Conservation (phyloP, 129 eudicot species). For the Ambrosia trifida region DNA sequence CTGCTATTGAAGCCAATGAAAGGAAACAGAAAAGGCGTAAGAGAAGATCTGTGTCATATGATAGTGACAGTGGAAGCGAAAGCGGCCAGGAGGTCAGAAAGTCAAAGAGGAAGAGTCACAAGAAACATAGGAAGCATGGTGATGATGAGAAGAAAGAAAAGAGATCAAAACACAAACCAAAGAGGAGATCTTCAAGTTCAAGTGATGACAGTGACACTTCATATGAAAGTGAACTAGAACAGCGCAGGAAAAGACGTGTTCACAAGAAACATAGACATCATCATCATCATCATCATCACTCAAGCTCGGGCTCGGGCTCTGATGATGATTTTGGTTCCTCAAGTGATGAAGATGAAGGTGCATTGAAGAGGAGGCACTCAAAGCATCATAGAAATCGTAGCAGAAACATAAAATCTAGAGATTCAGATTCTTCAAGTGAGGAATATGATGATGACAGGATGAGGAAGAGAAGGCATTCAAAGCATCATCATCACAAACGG, state of each 20-base stretch:
- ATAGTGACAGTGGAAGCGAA: conserved; percentile 46
- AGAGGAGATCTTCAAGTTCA: conserved; percentile 49
- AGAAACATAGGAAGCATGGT: conserved; percentile 58
- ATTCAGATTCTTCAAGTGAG: conserved; percentile 47
- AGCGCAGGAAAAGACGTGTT: conserved; percentile 40
- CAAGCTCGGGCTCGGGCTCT: conserved; percentile 35
- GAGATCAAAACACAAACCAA: conserved; percentile 59
- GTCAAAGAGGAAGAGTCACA: conserved; percentile 56
- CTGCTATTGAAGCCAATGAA: conserved; percentile 85
- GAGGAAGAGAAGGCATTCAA: conserved; percentile 39
- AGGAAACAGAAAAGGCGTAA: conserved; percentile 65
- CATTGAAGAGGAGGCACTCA: conserved; percentile 29
- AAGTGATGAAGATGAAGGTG: conserved; percentile 40
- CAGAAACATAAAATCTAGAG: conserved; percentile 30
- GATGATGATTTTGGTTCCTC: conserved; percentile 32
- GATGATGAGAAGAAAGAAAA: conserved; percentile 56
- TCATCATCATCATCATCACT: conserved; percentile 4
- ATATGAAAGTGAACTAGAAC: conserved; percentile 41
- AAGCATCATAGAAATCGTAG: conserved; percentile 46
- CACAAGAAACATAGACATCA: conserved; percentile 56
- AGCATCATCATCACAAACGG: conserved; percentile 41
- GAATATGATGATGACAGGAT: conserved; percentile 34
- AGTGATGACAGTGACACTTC: conserved; percentile 49
- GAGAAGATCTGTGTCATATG: conserved; percentile 61
- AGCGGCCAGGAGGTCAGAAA: conserved; percentile 45